Evolutionary conservation across 768 basidiomycete species (phyloP), one percentile per base, ranked within the genome.

Genomic region (Rhodosporidiobolus sp.): DNA sequence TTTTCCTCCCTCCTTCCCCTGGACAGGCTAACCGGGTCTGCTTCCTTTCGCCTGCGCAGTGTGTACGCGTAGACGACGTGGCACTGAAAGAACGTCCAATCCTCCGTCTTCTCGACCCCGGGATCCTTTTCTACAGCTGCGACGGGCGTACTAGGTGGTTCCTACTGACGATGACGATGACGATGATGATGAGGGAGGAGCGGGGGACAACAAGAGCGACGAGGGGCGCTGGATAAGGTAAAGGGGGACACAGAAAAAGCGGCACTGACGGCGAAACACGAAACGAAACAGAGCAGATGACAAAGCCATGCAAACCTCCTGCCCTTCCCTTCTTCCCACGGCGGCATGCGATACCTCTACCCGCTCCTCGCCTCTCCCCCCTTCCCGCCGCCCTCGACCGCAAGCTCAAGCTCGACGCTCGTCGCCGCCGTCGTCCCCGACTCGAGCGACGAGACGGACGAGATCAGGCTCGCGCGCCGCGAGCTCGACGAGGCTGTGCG

Each of bases 31-130:
- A n/a, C n/a, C 16, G 24, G 34, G 17, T 26, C 24, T 26, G 8
- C 55, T 38, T 58, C 67, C 1, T 43, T 19, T 17, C 24, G 7
- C 38, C 19, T 11, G 16, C 34, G 17, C 55, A 69, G 68, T 43
- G 62, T 69, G 16, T 69, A 69, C 22, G 46, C 68, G 16, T 67
- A 50, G 46, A 57, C 59, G 38, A 3, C 9, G n/a, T 7, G 28
- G 28, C 3, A 32, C 54, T 34, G 55, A 0, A 34, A 20, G 22
- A 20, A 22, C 2, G 17, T 56, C 10, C 38, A 22, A 22, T 4
- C 26, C 38, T 2, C 2, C 35, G 26, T 19, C 38, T 34, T 38
- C 22, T n/a, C n/a, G n/a, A n/a, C n/a, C n/a, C n/a, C n/a, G n/a
- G n/a, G n/a, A n/a, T n/a, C 22, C 19, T 46, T 30, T n/a, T 58